Evolutionary conservation across 306 rosid species (phyloP), one percentile per base, ranked within the genome.

Genomic region (Quercus bicolor): DNA sequence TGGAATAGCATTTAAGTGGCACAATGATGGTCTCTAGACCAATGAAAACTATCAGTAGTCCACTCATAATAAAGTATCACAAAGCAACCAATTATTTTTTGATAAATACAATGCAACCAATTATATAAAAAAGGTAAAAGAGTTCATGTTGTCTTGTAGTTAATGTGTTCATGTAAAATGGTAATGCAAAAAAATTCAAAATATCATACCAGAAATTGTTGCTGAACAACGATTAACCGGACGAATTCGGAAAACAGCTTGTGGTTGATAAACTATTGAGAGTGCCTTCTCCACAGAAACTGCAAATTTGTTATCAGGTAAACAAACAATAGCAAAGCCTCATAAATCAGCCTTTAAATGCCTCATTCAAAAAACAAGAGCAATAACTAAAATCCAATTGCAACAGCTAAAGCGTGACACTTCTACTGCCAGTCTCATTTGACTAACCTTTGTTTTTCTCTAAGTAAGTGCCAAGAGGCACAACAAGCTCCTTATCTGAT

Each of bases 211-310:
- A 75, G 98, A 88, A 79, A 95, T 93, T 76, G 99, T 95, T 60
- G 99, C 89, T 0, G 98, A 93, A 85, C 99, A 95, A 2, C 96
- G 96, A 85, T 55, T 86, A 77, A 95, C 91, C 0, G 99, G 92
- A 34, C 94, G 96, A 78, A 93, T 93, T 45, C 97, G 83, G 60
- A 95, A 95, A 78, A 95, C 70, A 75, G 97, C 97, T 84, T 93
- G 97, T 55, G 99, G 99, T 81, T 95, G 99, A 86, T 93, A 95
- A 85, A 93, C 96, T 75, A 95, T 89, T 56, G 91, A 83, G 79
- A 95, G 83, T 75, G 85, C 98, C 91, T 91, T 95, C 91, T 95
- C 98, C 83, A 93, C 98, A 56, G 96, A 91, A 80, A 95, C 97
- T 95, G 94, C 80, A 80, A 74, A 60, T 56, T 48, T 77, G 74